Evolutionary conservation across 495 filamentous ascomycete genomes (phyloP), one percentile per base, ranked within the genome.

Genomic region (Penicillium turbatum): DNA sequence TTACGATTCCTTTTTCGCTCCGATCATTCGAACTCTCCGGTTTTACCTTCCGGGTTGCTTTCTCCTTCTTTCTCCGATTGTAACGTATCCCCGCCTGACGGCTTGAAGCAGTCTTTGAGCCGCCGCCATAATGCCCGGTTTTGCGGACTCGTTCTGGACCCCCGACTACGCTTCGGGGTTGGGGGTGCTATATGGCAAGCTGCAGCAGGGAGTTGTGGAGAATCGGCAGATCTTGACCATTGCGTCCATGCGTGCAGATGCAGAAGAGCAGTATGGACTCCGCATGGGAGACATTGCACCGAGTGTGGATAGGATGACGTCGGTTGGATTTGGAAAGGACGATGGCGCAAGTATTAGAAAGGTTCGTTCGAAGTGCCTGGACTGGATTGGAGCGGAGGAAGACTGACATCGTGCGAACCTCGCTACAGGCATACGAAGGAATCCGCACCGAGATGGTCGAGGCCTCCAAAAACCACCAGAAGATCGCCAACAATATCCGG

Each of bases 291-390:
- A 91, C 7, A 97, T 97, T 61, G 81, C 84, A 49, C 87, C 92
- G 15, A 81, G 85, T 6, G 86, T 91, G 48, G 89, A 95, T 70
- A 86, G 83, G 60, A 79, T 95, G 63, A 70, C 80, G 11, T 86
- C 87, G n/a, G 60, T 56, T 19, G 93, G 93, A 40, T 99, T 99
- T 67, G 73, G 74, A 39, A 87, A 87, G 66, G 93, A 99, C 72
- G 93, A 99, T 74, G 93, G 93, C 62, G 95, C 93, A 39, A 99
- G 90, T 69, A 85, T 95, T 58, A 81, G 89, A 59, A 97, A 97
- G 85, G 90, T 93, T 71, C 57, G 79, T 66, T 29, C 11, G 24
- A 38, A 6, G 38, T 17, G 27, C 12, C 38, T 29, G 46, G n/a
- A 17, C 15, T 19, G 8, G 16, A 16, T 29, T 1, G 10, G 46